These are phyloP conservation scores for Rhizopogon roseolus DNA, from an alignment of 768 basidiomycete species.

Conservation along the genomic window DNA sequence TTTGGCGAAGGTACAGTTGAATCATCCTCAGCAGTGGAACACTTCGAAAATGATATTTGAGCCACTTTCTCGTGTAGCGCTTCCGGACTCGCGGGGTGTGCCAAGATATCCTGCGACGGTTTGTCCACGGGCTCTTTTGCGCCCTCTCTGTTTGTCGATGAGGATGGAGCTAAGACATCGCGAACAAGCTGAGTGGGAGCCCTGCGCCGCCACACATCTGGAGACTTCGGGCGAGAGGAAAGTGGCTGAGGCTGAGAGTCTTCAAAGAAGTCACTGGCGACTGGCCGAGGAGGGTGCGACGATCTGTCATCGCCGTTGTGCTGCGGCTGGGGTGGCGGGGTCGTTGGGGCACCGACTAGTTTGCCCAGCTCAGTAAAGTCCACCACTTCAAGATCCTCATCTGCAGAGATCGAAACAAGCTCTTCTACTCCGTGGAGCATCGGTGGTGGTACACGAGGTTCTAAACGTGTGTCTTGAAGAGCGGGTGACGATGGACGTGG, in stretches of 20 bases:
- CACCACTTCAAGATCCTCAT: slow-evolving; percentile 71
- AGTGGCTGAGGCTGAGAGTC: slow-evolving; percentile 24
- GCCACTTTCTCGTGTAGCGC: background rate
- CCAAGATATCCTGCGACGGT: background rate
- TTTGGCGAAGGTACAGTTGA: slow-evolving; percentile 9
- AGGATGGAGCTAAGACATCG: background rate
- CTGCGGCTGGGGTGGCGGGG: slow-evolving; percentile 16
- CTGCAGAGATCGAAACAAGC: slow-evolving; percentile 37
- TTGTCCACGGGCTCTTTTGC: background rate
- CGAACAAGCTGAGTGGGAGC: background rate
- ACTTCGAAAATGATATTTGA: slow-evolving; percentile 4
- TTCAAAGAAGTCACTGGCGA: slow-evolving; percentile 74
- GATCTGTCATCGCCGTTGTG: slow-evolving; percentile 13
- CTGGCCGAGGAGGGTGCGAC: slow-evolving; percentile 39
- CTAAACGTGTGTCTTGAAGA: slow-evolving; percentile 25
- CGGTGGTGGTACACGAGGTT: slow-evolving; percentile 29
- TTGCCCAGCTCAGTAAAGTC: slow-evolving; percentile 76
- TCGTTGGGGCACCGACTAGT: slow-evolving; percentile 43
- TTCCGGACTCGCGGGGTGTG: background rate
- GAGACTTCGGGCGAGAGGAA: slow-evolving; percentile 28
- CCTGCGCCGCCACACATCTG: slow-evolving; percentile 42
- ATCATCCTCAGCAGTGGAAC: slow-evolving; percentile 8
- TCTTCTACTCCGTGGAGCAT: slow-evolving; percentile 30
- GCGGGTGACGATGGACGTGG: slow-evolving; percentile 22
- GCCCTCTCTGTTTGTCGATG: background rate